phyloP scores from a whole-genome alignment of 345 rosid genomes.

The Brassica juncea region DNA sequence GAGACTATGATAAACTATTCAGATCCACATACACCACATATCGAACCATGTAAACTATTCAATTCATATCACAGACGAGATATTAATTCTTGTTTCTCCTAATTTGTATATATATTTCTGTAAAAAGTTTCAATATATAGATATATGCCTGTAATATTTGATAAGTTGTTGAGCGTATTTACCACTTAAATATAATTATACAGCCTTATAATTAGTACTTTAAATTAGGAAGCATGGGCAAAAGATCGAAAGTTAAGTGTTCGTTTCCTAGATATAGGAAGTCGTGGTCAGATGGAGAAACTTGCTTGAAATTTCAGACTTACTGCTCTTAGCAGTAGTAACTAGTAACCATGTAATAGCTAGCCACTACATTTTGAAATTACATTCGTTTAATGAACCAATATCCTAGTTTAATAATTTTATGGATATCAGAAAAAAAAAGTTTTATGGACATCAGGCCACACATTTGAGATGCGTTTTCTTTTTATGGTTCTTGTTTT shows the following conservation, averaged over 20 bases:
- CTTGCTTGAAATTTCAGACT: constrained; percentile 41
- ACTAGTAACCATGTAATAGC: constrained; percentile 39
- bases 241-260: constrained; percentile 25
- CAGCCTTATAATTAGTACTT: neutral
- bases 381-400: neutral
- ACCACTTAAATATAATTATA: neutral
- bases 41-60: neutral
- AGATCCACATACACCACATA: neutral
- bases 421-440: no score
- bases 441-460: neutral
- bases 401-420: neutral
- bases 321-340: constrained; percentile 40
- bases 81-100: neutral
- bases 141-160: neutral
- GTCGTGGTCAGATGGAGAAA: constrained; percentile 30
- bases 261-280: constrained; percentile 41
- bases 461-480: constrained; percentile 11
- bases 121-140: neutral
- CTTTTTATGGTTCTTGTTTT: neutral
- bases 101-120: neutral
- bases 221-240: neutral
- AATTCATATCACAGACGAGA: neutral
- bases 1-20: neutral
- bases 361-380: constrained; percentile 3
- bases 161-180: neutral